A percentile compares a stretch with the other conserved stretches of the same genome.
These are phyloP conservation scores for Rhizopogon vesiculosus DNA, from an alignment of 768 basidiomycete species.

Conservation along the genomic window DNA sequence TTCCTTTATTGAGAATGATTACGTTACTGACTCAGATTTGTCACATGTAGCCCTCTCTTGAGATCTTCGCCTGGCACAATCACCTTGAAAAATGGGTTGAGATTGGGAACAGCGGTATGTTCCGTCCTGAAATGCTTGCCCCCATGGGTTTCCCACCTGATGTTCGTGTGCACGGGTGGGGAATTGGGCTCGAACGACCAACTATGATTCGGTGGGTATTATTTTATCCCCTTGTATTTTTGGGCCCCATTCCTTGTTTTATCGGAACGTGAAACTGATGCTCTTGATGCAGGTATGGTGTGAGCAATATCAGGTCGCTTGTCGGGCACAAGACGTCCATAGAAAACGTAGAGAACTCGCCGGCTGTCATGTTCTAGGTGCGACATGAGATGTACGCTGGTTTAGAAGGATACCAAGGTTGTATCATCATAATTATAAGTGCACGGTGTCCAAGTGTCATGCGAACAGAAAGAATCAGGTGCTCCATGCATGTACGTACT, in stretches of 20 bases:
- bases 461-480: not conserved
- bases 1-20: not conserved
- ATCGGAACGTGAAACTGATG: conserved; percentile 1
- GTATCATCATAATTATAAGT: conserved; percentile 1
- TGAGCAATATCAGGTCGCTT: conserved; percentile 94
- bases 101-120: conserved; percentile 99
- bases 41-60: conserved; percentile 73
- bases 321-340: conserved; percentile 97
- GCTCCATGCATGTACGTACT: too few species aligned
- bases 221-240: not conserved
- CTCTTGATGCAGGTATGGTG: conserved; percentile 67
- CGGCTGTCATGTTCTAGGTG: conserved; percentile 83
- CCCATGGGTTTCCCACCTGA: conserved; percentile 98
- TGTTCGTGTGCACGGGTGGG: conserved; percentile 97
- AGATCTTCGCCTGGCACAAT: conserved; percentile 98
- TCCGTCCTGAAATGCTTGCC: conserved; percentile 98
- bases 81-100: conserved; percentile 94
- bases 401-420: conserved; percentile 4
- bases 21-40: not conserved
- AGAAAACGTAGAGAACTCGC: conserved; percentile 81
- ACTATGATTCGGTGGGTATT: conserved; percentile 92
- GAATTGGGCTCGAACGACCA: conserved; percentile 88
- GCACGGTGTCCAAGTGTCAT: not conserved
- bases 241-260: not conserved
- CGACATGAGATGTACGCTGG: not conserved